phyloP scores from a whole-genome alignment of 176 grass and related monocot species.

The Olyra latifolia region DNA sequence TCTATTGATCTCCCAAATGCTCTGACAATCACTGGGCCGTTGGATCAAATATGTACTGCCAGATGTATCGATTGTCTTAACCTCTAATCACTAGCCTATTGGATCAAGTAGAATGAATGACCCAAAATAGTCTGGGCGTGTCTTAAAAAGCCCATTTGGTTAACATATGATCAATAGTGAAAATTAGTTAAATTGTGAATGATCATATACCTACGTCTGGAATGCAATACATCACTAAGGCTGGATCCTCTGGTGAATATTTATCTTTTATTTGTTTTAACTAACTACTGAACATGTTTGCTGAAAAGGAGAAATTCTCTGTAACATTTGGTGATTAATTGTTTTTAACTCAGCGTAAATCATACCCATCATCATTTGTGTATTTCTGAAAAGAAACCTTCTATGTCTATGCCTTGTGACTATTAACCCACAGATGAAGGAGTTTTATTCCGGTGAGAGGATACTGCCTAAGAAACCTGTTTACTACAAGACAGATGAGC shows the following conservation, averaged over 20 bases:
- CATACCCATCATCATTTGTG: background rate
- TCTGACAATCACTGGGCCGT: background rate
- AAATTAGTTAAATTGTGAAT: background rate
- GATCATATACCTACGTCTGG: background rate
- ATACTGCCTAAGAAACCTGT: slow-evolving; percentile 83
- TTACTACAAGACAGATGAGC: slow-evolving; percentile 90
- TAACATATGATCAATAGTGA: background rate
- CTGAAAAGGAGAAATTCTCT: slow-evolving; percentile 13
- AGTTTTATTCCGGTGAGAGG: slow-evolving; percentile 71
- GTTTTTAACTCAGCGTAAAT: slow-evolving; percentile 4
- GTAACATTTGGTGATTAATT: background rate
- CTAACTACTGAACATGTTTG: background rate
- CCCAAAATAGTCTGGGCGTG: too few relatives aligned
- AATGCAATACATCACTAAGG: slow-evolving; percentile 1
- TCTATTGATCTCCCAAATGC: background rate
- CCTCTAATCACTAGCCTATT: too few relatives aligned
- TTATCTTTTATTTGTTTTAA: slow-evolving; percentile 12
- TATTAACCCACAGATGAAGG: slow-evolving; percentile 60
- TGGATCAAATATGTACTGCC: too few relatives aligned
- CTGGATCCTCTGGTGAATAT: background rate
- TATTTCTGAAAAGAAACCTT: slow-evolving; percentile 3
- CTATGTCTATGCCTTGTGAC: slow-evolving; percentile 6
- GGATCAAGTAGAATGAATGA: too few relatives aligned
- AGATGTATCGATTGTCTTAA: too few relatives aligned
- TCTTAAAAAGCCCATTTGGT: background rate